phyloP scores from a whole-genome alignment of 345 rosid genomes.

The Eucalyptus polyanthemos region DNA sequence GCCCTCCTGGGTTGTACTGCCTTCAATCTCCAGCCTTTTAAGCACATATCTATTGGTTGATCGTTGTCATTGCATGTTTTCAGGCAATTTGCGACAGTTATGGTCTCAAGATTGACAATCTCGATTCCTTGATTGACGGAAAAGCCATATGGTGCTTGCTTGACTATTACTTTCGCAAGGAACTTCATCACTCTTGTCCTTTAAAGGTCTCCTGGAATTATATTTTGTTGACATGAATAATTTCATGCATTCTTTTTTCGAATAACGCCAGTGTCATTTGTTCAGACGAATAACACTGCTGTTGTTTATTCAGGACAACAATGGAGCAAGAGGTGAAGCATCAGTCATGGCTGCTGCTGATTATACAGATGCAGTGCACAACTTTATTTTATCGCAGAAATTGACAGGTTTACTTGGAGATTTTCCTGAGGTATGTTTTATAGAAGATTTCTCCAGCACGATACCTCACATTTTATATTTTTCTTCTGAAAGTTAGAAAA shows the following conservation, averaged over 20 bases:
- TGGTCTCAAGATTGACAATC: constrained; percentile 33
- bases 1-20: neutral
- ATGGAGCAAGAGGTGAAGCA: constrained; percentile 31
- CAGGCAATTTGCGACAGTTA: constrained; percentile 63
- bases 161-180: constrained; percentile 81
- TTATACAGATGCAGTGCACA: constrained; percentile 78
- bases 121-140: constrained; percentile 67
- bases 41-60: neutral
- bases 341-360: constrained; percentile 58
- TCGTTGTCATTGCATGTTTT: constrained; percentile 8
- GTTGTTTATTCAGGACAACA: constrained; percentile 25
- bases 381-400: constrained; percentile 72
- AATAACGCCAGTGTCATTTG: neutral
- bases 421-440: constrained; percentile 68
- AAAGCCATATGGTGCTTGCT: constrained; percentile 96
- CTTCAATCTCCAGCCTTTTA: neutral
- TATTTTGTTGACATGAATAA: neutral
- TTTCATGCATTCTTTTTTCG: neutral
- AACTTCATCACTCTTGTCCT: constrained; percentile 49
- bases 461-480: neutral
- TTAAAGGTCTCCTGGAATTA: constrained; percentile 19
- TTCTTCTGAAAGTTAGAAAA: neutral
- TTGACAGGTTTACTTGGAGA: constrained; percentile 65
- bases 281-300: neutral
- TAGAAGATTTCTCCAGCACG: neutral